Conservation (phyloP, 176 grass and related monocot genomes). For the Chloris gayana region DNA sequence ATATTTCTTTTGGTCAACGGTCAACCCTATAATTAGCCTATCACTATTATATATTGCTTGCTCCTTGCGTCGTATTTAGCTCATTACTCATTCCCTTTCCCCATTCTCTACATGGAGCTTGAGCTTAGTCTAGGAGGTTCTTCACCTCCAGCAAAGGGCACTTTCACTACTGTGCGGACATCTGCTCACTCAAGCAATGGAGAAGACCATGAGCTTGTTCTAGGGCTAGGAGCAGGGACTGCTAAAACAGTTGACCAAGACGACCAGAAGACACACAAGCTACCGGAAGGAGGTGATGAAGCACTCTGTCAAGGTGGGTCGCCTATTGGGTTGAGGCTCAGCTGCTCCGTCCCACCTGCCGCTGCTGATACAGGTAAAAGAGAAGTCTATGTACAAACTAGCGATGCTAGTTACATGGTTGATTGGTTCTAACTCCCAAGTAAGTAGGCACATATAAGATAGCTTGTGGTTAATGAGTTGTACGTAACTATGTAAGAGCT, state of each 20-base stretch:
- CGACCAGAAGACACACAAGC: neutral
- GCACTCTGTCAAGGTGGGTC: neutral
- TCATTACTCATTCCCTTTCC: constrained; percentile 11
- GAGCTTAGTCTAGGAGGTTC: constrained; percentile 54
- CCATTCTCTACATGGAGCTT: constrained; percentile 47
- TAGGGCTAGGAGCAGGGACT: constrained; percentile 40
- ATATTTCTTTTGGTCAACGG: constrained; percentile 16
- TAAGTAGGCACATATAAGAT: constrained; percentile 9
- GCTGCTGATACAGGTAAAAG: constrained; percentile 30
- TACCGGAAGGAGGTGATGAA: constrained; percentile 22
- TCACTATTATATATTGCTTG: constrained; percentile 36
- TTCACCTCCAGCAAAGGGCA: constrained; percentile 20
- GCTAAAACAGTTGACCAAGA: constrained; percentile 28
- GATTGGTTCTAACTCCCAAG: constrained; percentile 26
- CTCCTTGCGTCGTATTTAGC: constrained; percentile 13
- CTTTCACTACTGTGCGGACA: neutral
- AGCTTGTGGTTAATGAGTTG: constrained; percentile 1
- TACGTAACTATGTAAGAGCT: neutral
- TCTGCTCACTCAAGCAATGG: neutral
- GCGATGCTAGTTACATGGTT: neutral
- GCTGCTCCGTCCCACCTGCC: neutral
- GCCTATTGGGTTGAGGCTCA: constrained; percentile 18
- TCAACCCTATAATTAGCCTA: constrained; percentile 29
- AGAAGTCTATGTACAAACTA: neutral
- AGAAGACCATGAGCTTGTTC: constrained; percentile 37